Evolutionary conservation across 805 yeast genomes (phyloP), one percentile per base, ranked within the genome.

Genomic region (Brettanomyces anomalus): DNA sequence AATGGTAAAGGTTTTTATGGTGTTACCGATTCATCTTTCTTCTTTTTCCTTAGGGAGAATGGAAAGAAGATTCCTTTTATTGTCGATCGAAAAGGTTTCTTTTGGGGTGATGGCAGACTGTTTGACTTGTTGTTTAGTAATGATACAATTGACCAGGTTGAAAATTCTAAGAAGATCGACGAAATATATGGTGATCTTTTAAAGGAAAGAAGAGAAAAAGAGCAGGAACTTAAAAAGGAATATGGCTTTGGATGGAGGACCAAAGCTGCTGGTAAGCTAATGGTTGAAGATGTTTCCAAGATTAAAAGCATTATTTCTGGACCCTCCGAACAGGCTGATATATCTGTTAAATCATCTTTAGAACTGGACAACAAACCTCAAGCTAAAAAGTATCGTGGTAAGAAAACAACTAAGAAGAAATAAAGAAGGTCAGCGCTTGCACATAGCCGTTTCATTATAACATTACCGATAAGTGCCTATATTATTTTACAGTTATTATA

Each of bases 101-200:
- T 84, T 65, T 86, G 95, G 95, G 89, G 93, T 30, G 95, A 86
- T 60, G 95, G 95, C 14, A 70, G 95, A 46, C 82, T 86, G 2
- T 82, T 81, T 61, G 95, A 86, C 58, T 73, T 77, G 41, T 53
- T 86, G n/a, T 82, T 86, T 52, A 93, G 94, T 18, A 81, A 83
- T 55, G 93, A 85, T 56, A 62, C 84, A 1, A 57, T 85, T n/a
- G 81, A 79, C 15, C 81, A 75, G 45, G 89, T 93, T 3, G 90
- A 85, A 58, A 75, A 72, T 39, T 47, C 60, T 11, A 58, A 55
- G 42, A 55, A 51, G 40, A 55, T 59, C 37, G 65, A 60, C 43
- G 55, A 51, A 32, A 42, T 46, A 32, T 60, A 54, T 36, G 63
- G 61, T 18, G 63, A 60, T 42, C 26, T 60, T 31, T 48, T 60